A percentile compares a stretch with the other conserved stretches of the same genome.
phyloP scores from a whole-genome alignment of 2,329 filamentous ascomycete genomes.

The Aciculosporium take region DNA sequence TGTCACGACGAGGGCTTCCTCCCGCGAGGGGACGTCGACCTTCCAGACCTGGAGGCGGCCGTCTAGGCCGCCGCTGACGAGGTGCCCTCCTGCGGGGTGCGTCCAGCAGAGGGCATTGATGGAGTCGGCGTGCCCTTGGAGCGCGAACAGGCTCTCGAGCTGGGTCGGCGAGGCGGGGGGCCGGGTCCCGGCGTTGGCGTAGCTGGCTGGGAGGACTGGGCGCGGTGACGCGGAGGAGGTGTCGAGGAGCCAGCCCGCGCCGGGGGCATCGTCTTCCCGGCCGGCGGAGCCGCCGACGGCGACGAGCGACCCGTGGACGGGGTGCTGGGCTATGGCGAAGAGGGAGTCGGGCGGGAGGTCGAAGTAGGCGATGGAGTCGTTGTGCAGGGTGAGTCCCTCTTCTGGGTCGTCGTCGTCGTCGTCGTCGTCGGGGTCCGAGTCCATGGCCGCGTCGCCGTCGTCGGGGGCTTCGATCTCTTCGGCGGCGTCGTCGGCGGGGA shows the following conservation, averaged over 20 bases:
- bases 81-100: slow-evolving; percentile 64
- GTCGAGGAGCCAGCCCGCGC: slow-evolving; percentile 78
- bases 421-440: slow-evolving; percentile 52
- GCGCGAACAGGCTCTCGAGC: slow-evolving; percentile 51
- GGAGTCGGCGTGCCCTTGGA: slow-evolving; percentile 86
- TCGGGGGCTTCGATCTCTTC: slow-evolving; percentile 40
- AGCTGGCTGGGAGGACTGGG: slow-evolving; percentile 64
- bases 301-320: slow-evolving; percentile 59
- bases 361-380: slow-evolving; percentile 89
- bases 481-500: slow-evolving; percentile 9
- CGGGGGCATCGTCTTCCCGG: slow-evolving; percentile 44
- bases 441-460: slow-evolving; percentile 66
- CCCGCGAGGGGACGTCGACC: slow-evolving; percentile 29
- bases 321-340: slow-evolving; percentile 91
- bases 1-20: slow-evolving; percentile 30
- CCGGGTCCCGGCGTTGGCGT: slow-evolving; percentile 45
- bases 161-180: slow-evolving; percentile 36
- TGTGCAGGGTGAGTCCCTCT: slow-evolving; percentile 65
- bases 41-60: slow-evolving; percentile 64
- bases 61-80: slow-evolving; percentile 79
- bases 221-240: slow-evolving; percentile 45
- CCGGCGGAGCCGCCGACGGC: slow-evolving; percentile 69
- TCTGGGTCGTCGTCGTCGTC: slow-evolving; percentile 48
- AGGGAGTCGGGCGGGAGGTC: slow-evolving; percentile 82
- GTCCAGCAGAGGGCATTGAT: slow-evolving; percentile 82